A percentile compares a stretch with the other conserved stretches of the same genome.
Conservation (phyloP, 495 filamentous ascomycete species). For the Penicillium egyptiacum region DNA sequence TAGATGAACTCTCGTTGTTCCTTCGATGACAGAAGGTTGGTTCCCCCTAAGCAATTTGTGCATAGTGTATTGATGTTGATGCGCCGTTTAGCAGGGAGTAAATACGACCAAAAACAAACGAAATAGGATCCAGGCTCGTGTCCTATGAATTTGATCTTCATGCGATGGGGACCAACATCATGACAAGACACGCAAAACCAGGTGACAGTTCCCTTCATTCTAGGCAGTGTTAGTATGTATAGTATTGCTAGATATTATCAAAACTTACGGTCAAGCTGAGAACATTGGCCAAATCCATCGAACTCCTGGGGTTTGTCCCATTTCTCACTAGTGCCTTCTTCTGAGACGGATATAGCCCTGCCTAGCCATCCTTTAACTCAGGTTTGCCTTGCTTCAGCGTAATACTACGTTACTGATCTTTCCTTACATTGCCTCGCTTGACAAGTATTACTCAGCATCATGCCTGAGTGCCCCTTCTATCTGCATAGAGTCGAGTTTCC, state of each 20-base stretch:
- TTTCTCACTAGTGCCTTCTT: no score
- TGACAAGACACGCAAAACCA: neutral
- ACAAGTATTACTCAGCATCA: no score
- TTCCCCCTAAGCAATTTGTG: neutral
- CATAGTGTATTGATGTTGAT: constrained; percentile 1
- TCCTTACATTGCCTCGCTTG: no score
- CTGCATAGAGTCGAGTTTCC: no score
- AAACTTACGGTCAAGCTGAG: neutral
- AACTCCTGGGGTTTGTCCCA: no score
- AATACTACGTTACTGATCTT: no score
- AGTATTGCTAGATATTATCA: neutral
- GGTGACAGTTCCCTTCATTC: neutral
- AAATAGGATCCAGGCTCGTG: neutral
- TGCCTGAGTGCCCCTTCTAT: no score
- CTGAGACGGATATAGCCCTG: no score
- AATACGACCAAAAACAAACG: neutral
- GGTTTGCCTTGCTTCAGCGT: no score
- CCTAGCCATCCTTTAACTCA: no score
- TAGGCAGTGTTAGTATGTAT: neutral
- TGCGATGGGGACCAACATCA: neutral
- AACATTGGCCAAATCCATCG: no score
- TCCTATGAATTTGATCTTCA: constrained; percentile 4
- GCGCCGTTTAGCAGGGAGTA: neutral
- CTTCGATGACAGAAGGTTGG: neutral
- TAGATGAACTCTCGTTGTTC: neutral